Evolutionary conservation across 169 alveolate species (phyloP), one percentile per base, ranked within the genome.

Genomic region (Condylostoma magnum): DNA sequence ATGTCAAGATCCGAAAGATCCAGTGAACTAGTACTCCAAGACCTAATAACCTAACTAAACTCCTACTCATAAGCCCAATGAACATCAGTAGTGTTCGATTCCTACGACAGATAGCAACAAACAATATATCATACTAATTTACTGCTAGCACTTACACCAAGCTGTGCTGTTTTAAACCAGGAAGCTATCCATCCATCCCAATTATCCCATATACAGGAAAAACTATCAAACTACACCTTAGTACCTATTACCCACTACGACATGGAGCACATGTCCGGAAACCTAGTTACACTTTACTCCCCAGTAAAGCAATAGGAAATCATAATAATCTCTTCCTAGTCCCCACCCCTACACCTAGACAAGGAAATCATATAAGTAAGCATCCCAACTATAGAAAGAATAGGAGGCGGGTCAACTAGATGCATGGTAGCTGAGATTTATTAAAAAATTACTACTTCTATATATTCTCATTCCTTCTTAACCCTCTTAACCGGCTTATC

Each of bases 41-140:
- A 58, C 28, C 48, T 73, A 38, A 57, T 66, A 15, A 48, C 22
- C 15, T 25, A 34, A 46, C 25, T 73, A 4, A 68, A 52, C 51
- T 8, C 10, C 8, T 10, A 22, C 12, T 22, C 46, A 18, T 15
- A 10, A 18, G 10, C 1, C 27, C 31, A 10, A 15, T 60, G 71
- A 55, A 41, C 1, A 33, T 6, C 31, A 38, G 71, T 60, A 8
- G 2, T 2, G 28, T 73, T 73, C 41, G 38, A 48, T 34, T 50
- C 65, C 51, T 52, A 48, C 18, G 80, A 73, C 51, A 48, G 36
- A 51, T 30, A 57, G 6, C 56, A 51, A 34, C 46, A 58, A 44
- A 43, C 48, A 48, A 47, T 73, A 36, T 73, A 73, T 60, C 80
- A 73, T 57, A 73, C 80, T 1, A 73, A 73, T 73, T 73, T 73